Base-by-base conservation (phyloP, 441 rosid genomes). In the Arabidopsis hybrid region DNA sequence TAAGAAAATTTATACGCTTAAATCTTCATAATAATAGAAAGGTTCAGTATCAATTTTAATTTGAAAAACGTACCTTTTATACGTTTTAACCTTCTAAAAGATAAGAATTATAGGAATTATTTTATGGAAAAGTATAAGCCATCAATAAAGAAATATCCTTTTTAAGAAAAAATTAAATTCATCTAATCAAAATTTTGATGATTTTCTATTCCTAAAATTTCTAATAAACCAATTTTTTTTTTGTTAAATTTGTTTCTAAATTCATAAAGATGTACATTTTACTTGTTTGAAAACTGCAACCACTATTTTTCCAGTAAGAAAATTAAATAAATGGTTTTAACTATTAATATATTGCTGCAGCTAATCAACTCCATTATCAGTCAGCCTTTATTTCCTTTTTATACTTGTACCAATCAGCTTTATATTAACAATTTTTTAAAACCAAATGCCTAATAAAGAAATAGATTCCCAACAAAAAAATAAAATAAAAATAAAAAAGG, bases 401-500 rank as follows among this genome's bases (percentile, higher is more conserved):
- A 62, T 29, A 62, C 26, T 62, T 62, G 46, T 53, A 53, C 62
- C 69, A 53, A 16, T 53, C 40, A 61, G 52, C 65, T 55, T 53
- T 75, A 53, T 16, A 60, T 14, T 21, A 50, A 51, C 43, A 53
- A 4, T 38, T 16, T 66, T 43, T 2, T 5, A 56, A 69, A 5
- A 21, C 14, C 53, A 56, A 56, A 56, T 46, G 60, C 1, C 29
- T 8, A 7, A 40, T 51, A 32, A 49, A 7, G 47, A 75, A 68
- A 70, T n/a, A 46, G 72, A 74, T 47, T 31, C 46, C 53, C 49
- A 60, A 69, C 50, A 59, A 71, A 16, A 16, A 21, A 17, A 50
- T 1, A 36, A 17, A 18, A 49, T 45, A 51, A 26, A 17, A 36
- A 45, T 38, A 60, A 38, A 4, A 59, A 51, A 59, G 31, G 67